Evolutionary conservation across 176 grass and related monocot species (phyloP).

Genomic region (Thinopyrum elongatum): DNA sequence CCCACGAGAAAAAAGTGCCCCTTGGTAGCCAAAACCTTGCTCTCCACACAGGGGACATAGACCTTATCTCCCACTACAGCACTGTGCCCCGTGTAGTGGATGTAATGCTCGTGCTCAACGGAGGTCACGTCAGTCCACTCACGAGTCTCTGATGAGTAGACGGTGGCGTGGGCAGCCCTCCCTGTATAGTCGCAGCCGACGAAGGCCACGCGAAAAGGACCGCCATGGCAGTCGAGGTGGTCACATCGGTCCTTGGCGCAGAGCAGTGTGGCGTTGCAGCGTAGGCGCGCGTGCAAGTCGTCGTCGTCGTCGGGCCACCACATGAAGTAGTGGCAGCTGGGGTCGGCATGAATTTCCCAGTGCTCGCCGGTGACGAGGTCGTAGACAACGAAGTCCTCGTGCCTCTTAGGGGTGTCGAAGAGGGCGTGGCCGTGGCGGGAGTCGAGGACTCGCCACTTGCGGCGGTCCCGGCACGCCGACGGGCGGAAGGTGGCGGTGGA

Average conservation of each 20-base stretch:
- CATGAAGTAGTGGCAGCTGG: background rate
- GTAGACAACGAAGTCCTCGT: background rate
- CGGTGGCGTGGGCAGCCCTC: background rate
- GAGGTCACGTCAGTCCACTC: background rate
- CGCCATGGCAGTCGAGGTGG: background rate
- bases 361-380: background rate
- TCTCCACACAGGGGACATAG: background rate
- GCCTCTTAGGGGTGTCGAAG: background rate
- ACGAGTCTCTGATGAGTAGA: background rate
- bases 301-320: background rate
- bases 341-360: background rate
- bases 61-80: background rate
- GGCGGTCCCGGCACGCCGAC: background rate
- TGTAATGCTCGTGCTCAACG: background rate
- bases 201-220: background rate
- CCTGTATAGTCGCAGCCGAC: background rate
- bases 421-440: background rate
- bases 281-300: background rate
- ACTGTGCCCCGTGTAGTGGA: background rate
- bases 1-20: too few relatives aligned
- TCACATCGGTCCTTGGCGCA: background rate
- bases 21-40: too few relatives aligned
- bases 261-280: background rate
- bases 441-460: background rate
- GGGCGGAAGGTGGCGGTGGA: background rate